phyloP scores from a whole-genome alignment of 306 rosid species.

The Sindora glabra region DNA sequence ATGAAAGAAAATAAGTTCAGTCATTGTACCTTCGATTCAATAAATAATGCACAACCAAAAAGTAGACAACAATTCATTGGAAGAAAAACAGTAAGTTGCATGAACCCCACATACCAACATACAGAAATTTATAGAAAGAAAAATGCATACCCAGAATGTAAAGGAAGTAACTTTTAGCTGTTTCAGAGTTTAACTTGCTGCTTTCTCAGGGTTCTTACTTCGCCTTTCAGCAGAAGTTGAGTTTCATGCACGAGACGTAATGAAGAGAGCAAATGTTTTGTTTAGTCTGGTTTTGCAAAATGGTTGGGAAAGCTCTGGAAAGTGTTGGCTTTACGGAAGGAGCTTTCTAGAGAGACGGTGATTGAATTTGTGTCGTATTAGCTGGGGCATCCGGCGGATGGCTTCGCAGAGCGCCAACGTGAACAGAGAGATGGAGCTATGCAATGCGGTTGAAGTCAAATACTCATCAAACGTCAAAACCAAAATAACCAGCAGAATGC shows the following conservation, averaged over 20 bases:
- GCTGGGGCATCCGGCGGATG: background rate
- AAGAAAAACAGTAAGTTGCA: too few relatives aligned
- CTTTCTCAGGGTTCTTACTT: background rate
- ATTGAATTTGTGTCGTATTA: background rate
- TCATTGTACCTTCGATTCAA: too few relatives aligned
- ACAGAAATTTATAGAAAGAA: constrained; percentile 8
- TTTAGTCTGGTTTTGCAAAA: background rate
- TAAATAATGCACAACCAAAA: too few relatives aligned
- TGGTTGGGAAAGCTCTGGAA: background rate
- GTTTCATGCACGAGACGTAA: background rate
- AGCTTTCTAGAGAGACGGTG: background rate
- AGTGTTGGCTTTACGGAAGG: background rate
- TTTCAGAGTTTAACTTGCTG: background rate
- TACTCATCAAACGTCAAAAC: too few relatives aligned
- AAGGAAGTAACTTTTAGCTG: background rate
- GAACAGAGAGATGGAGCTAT: too few relatives aligned
- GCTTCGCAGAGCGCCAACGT: background rate
- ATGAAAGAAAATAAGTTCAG: too few relatives aligned
- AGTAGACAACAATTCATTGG: too few relatives aligned
- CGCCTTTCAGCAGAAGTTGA: background rate
- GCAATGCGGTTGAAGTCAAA: too few relatives aligned
- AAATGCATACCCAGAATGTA: background rate
- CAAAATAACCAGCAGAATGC: too few relatives aligned
- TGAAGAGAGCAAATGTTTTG: too few relatives aligned
- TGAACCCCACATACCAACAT: too few relatives aligned